A percentile compares a stretch with the other conserved stretches of the same genome.
phyloP scores from a whole-genome alignment of 1,284 basidiomycete genomes.

The Cutaneotrichosporon spelunceum region DNA sequence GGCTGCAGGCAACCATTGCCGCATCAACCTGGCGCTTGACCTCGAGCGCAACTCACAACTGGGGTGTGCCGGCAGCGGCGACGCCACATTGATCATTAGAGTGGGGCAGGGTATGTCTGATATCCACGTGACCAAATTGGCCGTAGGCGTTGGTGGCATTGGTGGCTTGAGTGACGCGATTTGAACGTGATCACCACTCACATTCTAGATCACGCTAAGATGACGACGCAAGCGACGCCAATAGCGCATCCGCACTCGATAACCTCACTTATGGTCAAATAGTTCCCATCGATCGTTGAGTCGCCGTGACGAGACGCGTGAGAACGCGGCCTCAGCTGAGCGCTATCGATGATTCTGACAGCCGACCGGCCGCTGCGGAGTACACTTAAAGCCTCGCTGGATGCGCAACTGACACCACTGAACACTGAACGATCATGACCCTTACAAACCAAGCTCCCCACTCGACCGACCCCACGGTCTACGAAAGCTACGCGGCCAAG shows the following conservation, averaged over 20 bases:
- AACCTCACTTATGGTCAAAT: neutral
- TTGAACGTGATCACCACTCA: neutral
- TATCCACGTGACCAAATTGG: too few relatives aligned
- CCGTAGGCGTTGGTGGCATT: too few relatives aligned
- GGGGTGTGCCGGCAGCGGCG: too few relatives aligned
- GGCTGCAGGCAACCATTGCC: too few relatives aligned
- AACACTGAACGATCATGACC: neutral
- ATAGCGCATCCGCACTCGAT: neutral
- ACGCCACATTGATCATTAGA: too few relatives aligned
- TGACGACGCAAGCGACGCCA: neutral
- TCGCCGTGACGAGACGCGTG: neutral
- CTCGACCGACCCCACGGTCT: constrained; percentile 15
- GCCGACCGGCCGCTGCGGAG: neutral
- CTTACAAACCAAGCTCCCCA: neutral
- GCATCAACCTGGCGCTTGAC: too few relatives aligned
- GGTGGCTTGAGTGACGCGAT: neutral
- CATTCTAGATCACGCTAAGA: neutral
- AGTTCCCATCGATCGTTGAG: neutral
- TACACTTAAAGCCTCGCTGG: neutral
- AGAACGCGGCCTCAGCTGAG: neutral
- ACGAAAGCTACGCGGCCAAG: constrained; percentile 9
- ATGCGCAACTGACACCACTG: neutral
- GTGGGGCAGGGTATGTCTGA: too few relatives aligned
- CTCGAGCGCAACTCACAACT: too few relatives aligned
- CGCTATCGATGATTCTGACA: neutral